Evolutionary conservation across 164 flowering plant species (phyloP), one percentile per base, ranked within the genome.

Genomic region (Magnolia changhungtana): DNA sequence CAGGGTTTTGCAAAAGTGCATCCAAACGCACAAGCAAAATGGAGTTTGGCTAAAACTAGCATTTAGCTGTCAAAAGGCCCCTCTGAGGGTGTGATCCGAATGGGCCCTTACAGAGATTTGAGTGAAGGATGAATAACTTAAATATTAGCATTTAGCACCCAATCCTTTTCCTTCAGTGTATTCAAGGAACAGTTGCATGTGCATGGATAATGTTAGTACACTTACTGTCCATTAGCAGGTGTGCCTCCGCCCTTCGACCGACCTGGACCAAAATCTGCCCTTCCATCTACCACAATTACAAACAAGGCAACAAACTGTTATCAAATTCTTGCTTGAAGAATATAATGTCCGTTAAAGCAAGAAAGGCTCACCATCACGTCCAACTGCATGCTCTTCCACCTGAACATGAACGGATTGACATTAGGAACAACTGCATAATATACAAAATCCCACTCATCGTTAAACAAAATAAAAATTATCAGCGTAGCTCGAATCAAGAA

Each of bases 341-440:
- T 45, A 63, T 11, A 3, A 14, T 3, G 19, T 63, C 68, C 63
- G 18, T 50, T 23, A 5, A 58, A 65, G 19, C 63, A 66, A 70
- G 71, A 58, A 50, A 71, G 67, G 80, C 88, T 88, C 83, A 90
- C 92, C 97, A 79, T 94, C 98, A 81, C 95, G 85, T 74, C 92
- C 92, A 74, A 79, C 80, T 72, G 87, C 83, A 73, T 85, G 86
- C 75, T 94, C 98, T 74, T 91, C 96, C 8, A 89, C 90, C 98
- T 94, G 88, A 24, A 69, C 69, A 31, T 16, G 65, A 50, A 64
- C 6, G 27, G 29, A 67, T 65, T 8, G 8, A 14, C 75, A 67
- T 27, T 31, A 74, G 23, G 66, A 7, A 37, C 27, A 16, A 16
- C 24, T 45, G 18, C 13, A 10, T 20, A 16, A 20, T 8, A 52